Base-by-base conservation (phyloP, 129 eudicot species). In the Chrysanthemum seticuspe region DNA sequence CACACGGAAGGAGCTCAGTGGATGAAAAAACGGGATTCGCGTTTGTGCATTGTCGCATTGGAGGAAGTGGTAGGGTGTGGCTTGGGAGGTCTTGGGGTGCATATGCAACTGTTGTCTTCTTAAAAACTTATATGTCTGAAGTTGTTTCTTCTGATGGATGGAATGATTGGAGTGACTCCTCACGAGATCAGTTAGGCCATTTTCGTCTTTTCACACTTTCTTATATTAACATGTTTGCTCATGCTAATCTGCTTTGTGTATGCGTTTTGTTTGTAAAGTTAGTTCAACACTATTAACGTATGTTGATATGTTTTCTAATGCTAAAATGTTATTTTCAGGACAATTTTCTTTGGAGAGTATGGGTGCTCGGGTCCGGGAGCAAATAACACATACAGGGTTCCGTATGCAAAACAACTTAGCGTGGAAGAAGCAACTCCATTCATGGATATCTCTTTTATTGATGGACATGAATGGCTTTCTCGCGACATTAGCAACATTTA, bases 71-170 rank as follows among this genome's bases (percentile, higher is more conserved):
- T 13, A 87, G 50, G 16, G 85, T 90, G 50, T 90, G 88, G 96
- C 93, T 94, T 1, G 98, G 98, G 8, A 81, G 98, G 69, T 92
- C 98, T 16, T 94, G 97, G 98, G 93, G 97, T n/a, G 21, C 47
- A 51, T 90, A 81, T 71, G 85, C 98, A 3, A 90, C 97, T 1
- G 84, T 76, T 0, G 79, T 94, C 7, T 94, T 82, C 69, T 29
- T 89, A 10, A 83, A 78, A 23, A 80, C 96, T 67, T 79, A 72
- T 68, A 87, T 94, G 97, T 75, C 93, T 7, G 74, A 63, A 4
- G 84, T 90, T 15, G 76, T 94, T 23, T 40, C 97, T 16, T 63
- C 87, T 7, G 96, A 90, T 11, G 97, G 98, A 9, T 94, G 98
- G 98, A 83, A 94, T 76, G 92, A 94, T 49, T 87, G 97, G 98